Base-by-base conservation (phyloP, 1,284 basidiomycete genomes). In the Blastosporella zonata region DNA sequence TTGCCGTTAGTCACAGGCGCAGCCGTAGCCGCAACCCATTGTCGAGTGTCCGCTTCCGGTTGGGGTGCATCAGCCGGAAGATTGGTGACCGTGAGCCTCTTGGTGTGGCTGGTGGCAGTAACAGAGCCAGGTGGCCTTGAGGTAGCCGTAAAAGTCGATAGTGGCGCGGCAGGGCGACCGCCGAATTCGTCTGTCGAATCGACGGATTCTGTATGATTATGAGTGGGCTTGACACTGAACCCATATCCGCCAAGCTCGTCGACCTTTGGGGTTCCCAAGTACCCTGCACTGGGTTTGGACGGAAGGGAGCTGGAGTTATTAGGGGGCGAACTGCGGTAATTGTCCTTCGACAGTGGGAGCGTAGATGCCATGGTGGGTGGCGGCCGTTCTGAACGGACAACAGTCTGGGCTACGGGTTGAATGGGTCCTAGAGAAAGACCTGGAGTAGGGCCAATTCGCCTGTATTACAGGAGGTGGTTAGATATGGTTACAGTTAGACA, bases 401-500 rank as follows among this genome's bases (percentile, higher is more conserved):
- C 44, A 40, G 25, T 47, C 42, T 47, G 58, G 22, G 33, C 47
- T 15, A 57, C 38, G 34, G 61, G 55, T 10, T 55, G 17, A 12
- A 51, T 45, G 9, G 72, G 67, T 6, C 71, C 44, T 9, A 77
- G 62, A 21, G 82, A 85, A 36, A 90, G 71, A 56, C 77, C 81
- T 1, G 83, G 81, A 0, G 84, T 79, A 23, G 73, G 69, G 2
- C 88, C 87, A 53, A 90, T 90, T 27, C 85, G 83, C 56, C 87
- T 83, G 52, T 34, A 31, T 46, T 33, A 39, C 7, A 31, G 33
- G 52, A 9, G 6, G 45, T 1, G 54, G 29, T 31, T 33, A 23
- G 46, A 34, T 43, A 21, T n/a, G 36, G 20, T n/a, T 23, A 37
- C 21, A 22, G 33, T 12, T 10, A 29, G 9, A 21, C 29, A 46